Evolutionary conservation across 1,284 basidiomycete species (phyloP).

Genomic region (Boletus sp.): DNA sequence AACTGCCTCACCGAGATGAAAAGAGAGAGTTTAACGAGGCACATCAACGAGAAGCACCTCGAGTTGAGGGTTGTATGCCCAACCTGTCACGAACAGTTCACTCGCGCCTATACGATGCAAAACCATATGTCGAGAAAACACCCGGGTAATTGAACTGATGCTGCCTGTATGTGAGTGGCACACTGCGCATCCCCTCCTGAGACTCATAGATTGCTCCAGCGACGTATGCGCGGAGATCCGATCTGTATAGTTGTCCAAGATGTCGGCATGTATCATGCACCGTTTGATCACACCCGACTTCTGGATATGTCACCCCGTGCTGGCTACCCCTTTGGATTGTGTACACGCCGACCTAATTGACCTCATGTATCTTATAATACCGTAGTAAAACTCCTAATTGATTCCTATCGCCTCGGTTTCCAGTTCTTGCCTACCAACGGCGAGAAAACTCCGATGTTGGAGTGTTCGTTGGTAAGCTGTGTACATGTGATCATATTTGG

Average conservation of each 20-base stretch:
- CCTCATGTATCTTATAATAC: slow-evolving; percentile 19
- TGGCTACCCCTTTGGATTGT: not conserved
- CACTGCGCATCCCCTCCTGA: not conserved
- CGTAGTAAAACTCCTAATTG: slow-evolving; percentile 2
- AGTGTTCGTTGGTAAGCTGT: too few relatives aligned
- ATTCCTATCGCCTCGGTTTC: slow-evolving; percentile 2
- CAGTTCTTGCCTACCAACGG: too few relatives aligned
- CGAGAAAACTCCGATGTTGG: too few relatives aligned
- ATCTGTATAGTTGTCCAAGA: not conserved
- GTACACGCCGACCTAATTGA: slow-evolving; percentile 3
- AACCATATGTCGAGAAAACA: slow-evolving; percentile 19
- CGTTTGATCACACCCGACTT: not conserved
- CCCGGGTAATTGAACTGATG: not conserved
- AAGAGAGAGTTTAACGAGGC: slow-evolving; percentile 29
- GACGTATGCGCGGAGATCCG: not conserved
- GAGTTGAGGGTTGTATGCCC: slow-evolving; percentile 17
- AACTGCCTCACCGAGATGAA: slow-evolving; percentile 23
- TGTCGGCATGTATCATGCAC: not conserved
- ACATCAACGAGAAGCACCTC: slow-evolving; percentile 31
- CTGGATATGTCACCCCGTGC: slow-evolving; percentile 5
- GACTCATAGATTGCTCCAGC: not conserved
- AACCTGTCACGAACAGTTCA: slow-evolving; percentile 24
- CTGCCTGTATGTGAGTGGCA: slow-evolving; percentile 14
- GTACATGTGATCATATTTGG: too few relatives aligned
- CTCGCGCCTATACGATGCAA: slow-evolving; percentile 26